Conservation (phyloP, 164 flowering plant genomes). For the Aristolochia californica region DNA sequence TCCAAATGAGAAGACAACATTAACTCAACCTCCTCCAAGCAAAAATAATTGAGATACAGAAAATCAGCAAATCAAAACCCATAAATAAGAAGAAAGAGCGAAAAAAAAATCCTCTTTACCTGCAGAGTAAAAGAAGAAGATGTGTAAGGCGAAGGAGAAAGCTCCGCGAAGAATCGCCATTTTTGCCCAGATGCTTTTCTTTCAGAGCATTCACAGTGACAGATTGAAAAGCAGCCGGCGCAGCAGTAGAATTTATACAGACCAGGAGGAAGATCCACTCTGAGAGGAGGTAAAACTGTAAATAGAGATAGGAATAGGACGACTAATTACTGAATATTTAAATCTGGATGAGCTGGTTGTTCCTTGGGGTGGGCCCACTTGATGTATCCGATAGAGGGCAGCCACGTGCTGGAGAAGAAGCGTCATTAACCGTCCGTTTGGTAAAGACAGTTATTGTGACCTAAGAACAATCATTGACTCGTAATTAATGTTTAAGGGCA, state of each 20-base stretch:
- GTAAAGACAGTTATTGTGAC: no score
- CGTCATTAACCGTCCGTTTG: no score
- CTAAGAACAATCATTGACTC: no score
- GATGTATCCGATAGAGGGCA: no score
- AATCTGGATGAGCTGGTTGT: no score
- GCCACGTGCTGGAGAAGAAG: no score
- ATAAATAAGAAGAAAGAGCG: not conserved
- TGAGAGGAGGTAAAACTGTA: no score
- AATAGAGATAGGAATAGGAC: no score
- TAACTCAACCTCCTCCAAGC: not conserved
- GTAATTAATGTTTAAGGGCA: no score
- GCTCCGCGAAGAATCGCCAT: conserved; percentile 11
- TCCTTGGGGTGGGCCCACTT: no score
- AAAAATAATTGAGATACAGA: not conserved
- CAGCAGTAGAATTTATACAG: not conserved
- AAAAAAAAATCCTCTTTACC: conserved; percentile 7
- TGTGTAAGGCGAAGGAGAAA: conserved; percentile 1
- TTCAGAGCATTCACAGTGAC: no score
- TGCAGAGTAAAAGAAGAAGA: conserved; percentile 11
- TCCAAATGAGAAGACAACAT: not conserved
- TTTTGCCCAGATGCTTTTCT: not conserved
- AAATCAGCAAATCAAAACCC: not conserved
- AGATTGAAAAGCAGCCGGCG: not conserved
- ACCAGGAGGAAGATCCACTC: not conserved
- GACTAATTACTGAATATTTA: no score